These are phyloP conservation scores for Clarkia xantiana DNA, from an alignment of 345 rosid genomes.

Conservation along the genomic window DNA sequence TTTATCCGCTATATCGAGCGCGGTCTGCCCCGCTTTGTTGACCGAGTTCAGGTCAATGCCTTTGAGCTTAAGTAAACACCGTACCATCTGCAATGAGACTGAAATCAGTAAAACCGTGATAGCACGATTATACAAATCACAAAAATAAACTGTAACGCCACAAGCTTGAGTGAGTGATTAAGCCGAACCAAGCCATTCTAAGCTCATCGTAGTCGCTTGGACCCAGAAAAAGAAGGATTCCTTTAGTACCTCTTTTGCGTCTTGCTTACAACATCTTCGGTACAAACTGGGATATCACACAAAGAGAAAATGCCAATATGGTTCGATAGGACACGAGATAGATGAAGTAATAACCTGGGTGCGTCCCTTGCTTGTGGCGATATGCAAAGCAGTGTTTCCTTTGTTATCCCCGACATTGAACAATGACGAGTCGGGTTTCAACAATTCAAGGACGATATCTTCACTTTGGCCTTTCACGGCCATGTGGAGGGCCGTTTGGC, in stretches of 20 bases:
- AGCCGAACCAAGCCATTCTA: no score
- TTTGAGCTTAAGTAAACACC: conserved; percentile 49
- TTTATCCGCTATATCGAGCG: conserved; percentile 75
- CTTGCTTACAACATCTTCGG: no score
- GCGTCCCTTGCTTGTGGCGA: conserved; percentile 79
- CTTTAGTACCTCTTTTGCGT: no score
- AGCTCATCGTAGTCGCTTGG: no score
- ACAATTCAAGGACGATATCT: conserved; percentile 66
- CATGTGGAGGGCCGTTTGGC: conserved; percentile 96
- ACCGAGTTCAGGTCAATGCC: conserved; percentile 48
- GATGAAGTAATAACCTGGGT: conserved; percentile 33
- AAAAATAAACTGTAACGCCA: no score
- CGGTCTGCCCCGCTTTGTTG: conserved; percentile 85
- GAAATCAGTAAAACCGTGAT: conserved; percentile 4
- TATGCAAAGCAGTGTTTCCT: conserved; percentile 87
- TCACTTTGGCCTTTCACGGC: conserved; percentile 94
- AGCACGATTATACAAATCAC: no score
- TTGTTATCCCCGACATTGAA: conserved; percentile 63
- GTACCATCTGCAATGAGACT: conserved; percentile 48
- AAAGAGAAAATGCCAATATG: no score
- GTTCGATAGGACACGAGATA: not conserved
- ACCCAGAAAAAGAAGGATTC: no score
- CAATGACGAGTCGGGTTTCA: conserved; percentile 59
- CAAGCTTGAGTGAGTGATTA: no score
- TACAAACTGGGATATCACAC: no score